These are phyloP conservation scores for Tulasnella sp. DNA, from an alignment of 768 basidiomycete genomes.

Conservation along the genomic window DNA sequence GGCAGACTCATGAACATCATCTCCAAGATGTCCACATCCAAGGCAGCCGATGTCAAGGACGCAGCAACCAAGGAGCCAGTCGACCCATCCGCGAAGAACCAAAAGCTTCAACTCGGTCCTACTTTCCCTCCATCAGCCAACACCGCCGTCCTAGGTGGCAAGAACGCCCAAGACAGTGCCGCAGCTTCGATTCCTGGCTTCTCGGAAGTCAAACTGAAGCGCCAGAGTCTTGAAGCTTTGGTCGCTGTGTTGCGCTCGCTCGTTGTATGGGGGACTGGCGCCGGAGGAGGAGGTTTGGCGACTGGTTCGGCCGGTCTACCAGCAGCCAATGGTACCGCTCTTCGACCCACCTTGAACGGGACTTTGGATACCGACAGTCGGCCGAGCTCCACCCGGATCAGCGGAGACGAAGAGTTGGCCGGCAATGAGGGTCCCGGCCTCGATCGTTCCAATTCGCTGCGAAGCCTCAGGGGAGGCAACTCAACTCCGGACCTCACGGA, in stretches of 20 bases:
- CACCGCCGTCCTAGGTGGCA: slow-evolving; percentile 43
- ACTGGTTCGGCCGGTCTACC: not conserved
- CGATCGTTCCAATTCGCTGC: slow-evolving; percentile 19
- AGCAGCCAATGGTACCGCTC: not conserved
- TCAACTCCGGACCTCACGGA: slow-evolving; percentile 73
- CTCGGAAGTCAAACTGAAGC: slow-evolving; percentile 72
- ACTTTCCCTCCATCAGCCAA: slow-evolving; percentile 52
- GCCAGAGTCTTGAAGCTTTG: slow-evolving; percentile 92
- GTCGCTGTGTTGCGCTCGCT: slow-evolving; percentile 80
- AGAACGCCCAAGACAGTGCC: slow-evolving; percentile 49
- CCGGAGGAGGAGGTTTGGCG: slow-evolving; percentile 17
- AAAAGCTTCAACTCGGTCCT: slow-evolving; percentile 20
- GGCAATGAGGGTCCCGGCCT: not conserved
- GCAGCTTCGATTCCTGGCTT: slow-evolving; percentile 39
- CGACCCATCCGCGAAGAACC: slow-evolving; percentile 23
- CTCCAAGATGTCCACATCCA: slow-evolving; percentile 71
- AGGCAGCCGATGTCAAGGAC: slow-evolving; percentile 41
- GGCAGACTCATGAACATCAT: slow-evolving; percentile 85
- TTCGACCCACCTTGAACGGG: not conserved
- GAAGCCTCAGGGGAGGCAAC: slow-evolving; percentile 42
- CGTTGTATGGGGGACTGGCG: slow-evolving; percentile 71
- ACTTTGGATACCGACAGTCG: not conserved
- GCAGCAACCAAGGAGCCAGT: slow-evolving; percentile 45
- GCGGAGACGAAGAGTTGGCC: not conserved
- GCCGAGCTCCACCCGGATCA: not conserved